Evolutionary conservation across 2,329 filamentous ascomycete genomes (phyloP).

Genomic region (Clarireedia homoeocarpa): DNA sequence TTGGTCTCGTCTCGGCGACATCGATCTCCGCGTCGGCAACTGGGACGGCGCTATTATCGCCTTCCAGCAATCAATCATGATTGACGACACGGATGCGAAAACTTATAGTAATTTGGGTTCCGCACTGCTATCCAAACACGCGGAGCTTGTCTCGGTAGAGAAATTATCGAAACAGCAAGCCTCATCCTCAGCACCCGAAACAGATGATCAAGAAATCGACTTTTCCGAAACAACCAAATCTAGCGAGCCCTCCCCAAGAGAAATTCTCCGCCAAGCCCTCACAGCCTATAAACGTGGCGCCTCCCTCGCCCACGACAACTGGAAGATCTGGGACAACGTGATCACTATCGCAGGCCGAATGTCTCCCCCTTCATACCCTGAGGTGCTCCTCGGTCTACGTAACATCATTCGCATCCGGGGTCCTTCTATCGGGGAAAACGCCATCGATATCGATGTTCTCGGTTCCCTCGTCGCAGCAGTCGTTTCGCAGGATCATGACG

Average conservation of each 20-base stretch:
- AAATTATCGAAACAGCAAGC: conserved; percentile 29
- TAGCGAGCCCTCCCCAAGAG: conserved; percentile 22
- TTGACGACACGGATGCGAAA: conserved; percentile 82
- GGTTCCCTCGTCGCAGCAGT: conserved; percentile 64
- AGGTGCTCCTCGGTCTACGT: conserved; percentile 68
- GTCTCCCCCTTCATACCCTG: conserved; percentile 63
- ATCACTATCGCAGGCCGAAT: conserved; percentile 78
- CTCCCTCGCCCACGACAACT: conserved; percentile 73
- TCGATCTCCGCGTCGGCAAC: conserved; percentile 67
- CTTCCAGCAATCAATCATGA: conserved; percentile 73
- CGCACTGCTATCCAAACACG: conserved; percentile 65
- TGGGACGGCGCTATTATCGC: conserved; percentile 76
- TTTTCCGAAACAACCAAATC: conserved; percentile 19
- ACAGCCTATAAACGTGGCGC: conserved; percentile 83
- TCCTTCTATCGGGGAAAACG: conserved; percentile 60
- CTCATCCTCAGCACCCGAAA: background rate
- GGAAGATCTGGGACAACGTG: conserved; percentile 95
- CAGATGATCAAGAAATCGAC: conserved; percentile 1
- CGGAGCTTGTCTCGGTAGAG: conserved; percentile 37
- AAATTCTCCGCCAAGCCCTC: conserved; percentile 65
- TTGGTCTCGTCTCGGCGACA: conserved; percentile 89
- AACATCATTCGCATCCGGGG: conserved; percentile 69
- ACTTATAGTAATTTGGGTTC: conserved; percentile 94
- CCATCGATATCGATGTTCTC: conserved; percentile 68
- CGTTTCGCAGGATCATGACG: conserved; percentile 39